Percentiles rank a stretch among this genome's conserved stretches.
These are phyloP conservation scores for Agaricales sp. DNA, from an alignment of 1,284 basidiomycete species.

Conservation along the genomic window DNA sequence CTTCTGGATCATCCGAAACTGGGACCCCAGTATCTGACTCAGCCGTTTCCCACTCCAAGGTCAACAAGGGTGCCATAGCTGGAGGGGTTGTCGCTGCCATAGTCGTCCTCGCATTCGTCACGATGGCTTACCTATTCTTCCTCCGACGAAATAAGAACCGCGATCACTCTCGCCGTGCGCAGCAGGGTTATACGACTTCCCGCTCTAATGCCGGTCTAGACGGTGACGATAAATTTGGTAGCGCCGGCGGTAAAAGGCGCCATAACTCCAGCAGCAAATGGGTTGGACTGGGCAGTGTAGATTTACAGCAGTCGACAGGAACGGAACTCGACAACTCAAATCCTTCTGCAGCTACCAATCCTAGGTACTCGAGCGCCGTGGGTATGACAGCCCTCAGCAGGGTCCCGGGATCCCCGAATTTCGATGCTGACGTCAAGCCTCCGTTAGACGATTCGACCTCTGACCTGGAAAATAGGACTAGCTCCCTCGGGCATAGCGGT, in stretches of 20 bases:
- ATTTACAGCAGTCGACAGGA: no score
- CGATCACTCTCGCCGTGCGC: background rate
- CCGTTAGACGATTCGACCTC: no score
- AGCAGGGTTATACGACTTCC: background rate
- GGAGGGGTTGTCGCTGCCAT: constrained; percentile 31
- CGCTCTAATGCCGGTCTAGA: background rate
- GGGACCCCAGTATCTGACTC: background rate
- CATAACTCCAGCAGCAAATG: background rate
- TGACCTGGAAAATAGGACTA: no score
- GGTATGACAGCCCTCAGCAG: no score
- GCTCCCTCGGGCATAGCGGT: no score
- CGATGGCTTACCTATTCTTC: constrained; percentile 25
- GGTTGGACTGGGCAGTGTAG: background rate
- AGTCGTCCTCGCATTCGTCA: constrained; percentile 19
- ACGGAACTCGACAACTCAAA: no score
- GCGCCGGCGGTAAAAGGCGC: background rate
- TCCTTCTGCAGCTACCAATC: no score
- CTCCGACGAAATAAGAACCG: background rate
- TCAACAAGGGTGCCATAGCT: constrained; percentile 28
- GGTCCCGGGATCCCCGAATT: no score
- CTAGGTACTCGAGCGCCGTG: no score
- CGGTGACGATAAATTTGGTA: background rate
- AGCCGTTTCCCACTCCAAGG: constrained; percentile 10
- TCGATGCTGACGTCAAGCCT: no score
- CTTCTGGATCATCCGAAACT: background rate